phyloP scores from a whole-genome alignment of 805 yeast species.

The Ogataea trehalophila region DNA sequence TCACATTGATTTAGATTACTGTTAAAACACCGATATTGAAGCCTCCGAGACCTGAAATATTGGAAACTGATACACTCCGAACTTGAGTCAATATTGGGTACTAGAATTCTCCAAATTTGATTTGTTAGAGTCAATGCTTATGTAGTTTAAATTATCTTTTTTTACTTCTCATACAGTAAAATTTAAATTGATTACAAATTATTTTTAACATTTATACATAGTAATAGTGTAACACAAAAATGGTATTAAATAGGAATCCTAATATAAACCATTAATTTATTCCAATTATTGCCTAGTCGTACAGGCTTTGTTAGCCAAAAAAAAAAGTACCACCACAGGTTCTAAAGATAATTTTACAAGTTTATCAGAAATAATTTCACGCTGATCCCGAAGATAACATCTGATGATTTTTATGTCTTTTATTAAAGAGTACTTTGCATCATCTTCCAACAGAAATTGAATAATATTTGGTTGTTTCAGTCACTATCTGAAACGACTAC shows the following conservation, averaged over 20 bases:
- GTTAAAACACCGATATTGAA: constrained; percentile 54
- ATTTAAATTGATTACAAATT: no score
- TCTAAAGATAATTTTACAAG: constrained; percentile 82
- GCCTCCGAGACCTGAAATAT: constrained; percentile 48
- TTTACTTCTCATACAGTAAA: no score
- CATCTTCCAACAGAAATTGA: constrained; percentile 73
- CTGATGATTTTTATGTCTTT: constrained; percentile 80
- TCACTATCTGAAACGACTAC: constrained; percentile 66
- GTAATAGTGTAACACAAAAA: no score
- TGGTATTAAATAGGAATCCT: no score
- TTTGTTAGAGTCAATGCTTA: not conserved
- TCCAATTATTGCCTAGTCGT: constrained; percentile 56
- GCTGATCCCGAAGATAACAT: constrained; percentile 76
- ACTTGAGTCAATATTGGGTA: not conserved
- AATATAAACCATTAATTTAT: not conserved
- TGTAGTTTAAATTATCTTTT: no score
- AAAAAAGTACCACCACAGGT: constrained; percentile 78
- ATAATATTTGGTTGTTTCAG: constrained; percentile 66
- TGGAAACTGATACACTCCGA: constrained; percentile 21
- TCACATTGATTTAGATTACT: constrained; percentile 66
- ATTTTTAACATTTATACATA: no score
- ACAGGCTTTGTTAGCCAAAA: constrained; percentile 61
- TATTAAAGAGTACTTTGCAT: constrained; percentile 64
- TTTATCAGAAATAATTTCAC: constrained; percentile 57
- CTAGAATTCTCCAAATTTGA: not conserved